A percentile compares a stretch with the other conserved stretches of the same genome.
Evolutionary conservation across 768 basidiomycete species (phyloP).

Genomic region (Lenzites betulinus): DNA sequence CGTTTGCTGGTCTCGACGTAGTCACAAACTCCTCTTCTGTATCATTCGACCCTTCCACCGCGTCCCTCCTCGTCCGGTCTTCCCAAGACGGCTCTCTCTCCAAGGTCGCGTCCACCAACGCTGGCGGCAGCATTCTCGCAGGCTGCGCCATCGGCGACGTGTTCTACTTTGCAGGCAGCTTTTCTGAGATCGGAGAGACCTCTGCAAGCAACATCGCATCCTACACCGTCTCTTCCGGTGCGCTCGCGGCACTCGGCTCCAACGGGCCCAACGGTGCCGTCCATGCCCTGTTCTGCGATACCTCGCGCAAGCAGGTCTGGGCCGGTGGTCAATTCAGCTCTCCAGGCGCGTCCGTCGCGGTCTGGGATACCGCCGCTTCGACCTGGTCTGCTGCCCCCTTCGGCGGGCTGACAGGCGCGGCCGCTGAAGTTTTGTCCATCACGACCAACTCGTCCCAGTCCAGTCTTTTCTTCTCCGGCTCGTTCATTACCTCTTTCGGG

Average conservation of each 20-base stretch:
- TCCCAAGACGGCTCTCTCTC: slow-evolving; percentile 66
- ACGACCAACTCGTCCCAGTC: slow-evolving; percentile 66
- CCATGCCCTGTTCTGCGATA: slow-evolving; percentile 78
- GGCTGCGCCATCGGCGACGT: slow-evolving; percentile 69
- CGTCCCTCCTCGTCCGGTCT: slow-evolving; percentile 70
- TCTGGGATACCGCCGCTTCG: slow-evolving; percentile 62
- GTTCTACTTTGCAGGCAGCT: slow-evolving; percentile 84
- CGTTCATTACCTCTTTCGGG: slow-evolving; percentile 76
- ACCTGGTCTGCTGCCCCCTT: slow-evolving; percentile 84
- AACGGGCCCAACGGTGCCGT: slow-evolving; percentile 76
- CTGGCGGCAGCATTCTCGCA: slow-evolving; percentile 75
- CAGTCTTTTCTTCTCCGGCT: slow-evolving; percentile 86
- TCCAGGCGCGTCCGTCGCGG: slow-evolving; percentile 65
- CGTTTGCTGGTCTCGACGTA: slow-evolving; percentile 85
- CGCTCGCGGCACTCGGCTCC: slow-evolving; percentile 64
- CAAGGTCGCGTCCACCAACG: slow-evolving; percentile 73
- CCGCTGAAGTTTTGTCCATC: slow-evolving; percentile 74
- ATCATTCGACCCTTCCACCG: slow-evolving; percentile 68
- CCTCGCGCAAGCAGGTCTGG: slow-evolving; percentile 66
- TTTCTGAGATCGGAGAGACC: slow-evolving; percentile 66
- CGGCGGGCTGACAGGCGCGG: slow-evolving; percentile 73
- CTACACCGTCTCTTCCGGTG: slow-evolving; percentile 59
- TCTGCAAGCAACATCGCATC: slow-evolving; percentile 74
- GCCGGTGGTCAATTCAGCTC: slow-evolving; percentile 75
- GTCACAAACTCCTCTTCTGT: slow-evolving; percentile 58